phyloP scores from a whole-genome alignment of 108 stramenopile species.

The Pseudonitzschia multiseries region DNA sequence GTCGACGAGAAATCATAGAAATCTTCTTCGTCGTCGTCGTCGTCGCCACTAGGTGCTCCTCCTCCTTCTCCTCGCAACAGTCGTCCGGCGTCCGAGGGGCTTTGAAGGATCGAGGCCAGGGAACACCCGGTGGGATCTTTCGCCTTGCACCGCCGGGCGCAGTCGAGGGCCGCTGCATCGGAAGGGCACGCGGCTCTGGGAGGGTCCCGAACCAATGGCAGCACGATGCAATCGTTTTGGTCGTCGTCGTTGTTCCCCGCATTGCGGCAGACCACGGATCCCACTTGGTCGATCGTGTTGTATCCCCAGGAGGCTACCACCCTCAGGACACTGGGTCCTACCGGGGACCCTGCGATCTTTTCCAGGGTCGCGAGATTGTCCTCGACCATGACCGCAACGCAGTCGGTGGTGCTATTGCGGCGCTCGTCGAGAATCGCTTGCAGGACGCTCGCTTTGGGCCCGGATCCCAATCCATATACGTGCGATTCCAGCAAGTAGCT shows the following conservation, averaged over 20 bases:
- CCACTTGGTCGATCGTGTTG: constrained; percentile 26
- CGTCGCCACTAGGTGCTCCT: neutral
- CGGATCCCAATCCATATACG: constrained; percentile 36
- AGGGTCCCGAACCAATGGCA: neutral
- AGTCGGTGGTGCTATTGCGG: neutral
- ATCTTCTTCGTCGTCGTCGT: neutral
- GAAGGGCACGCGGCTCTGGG: neutral
- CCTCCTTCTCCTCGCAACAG: neutral
- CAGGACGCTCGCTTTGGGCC: constrained; percentile 25
- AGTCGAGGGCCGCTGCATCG: neutral
- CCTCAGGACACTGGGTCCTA: constrained; percentile 11
- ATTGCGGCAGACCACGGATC: neutral
- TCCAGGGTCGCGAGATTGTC: constrained; percentile 31
- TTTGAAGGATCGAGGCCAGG: neutral
- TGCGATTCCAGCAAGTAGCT: neutral
- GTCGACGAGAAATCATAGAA: neutral
- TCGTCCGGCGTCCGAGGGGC: neutral
- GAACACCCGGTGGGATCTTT: neutral
- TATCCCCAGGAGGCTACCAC: constrained; percentile 40
- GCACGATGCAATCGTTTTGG: neutral
- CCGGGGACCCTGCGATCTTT: constrained; percentile 14
- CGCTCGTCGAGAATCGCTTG: constrained; percentile 9
- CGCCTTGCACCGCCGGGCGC: neutral
- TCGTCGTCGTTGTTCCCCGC: neutral
- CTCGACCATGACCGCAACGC: constrained; percentile 30